Conservation (phyloP, 495 filamentous ascomycete species). For the Penicillium antarcticum region DNA sequence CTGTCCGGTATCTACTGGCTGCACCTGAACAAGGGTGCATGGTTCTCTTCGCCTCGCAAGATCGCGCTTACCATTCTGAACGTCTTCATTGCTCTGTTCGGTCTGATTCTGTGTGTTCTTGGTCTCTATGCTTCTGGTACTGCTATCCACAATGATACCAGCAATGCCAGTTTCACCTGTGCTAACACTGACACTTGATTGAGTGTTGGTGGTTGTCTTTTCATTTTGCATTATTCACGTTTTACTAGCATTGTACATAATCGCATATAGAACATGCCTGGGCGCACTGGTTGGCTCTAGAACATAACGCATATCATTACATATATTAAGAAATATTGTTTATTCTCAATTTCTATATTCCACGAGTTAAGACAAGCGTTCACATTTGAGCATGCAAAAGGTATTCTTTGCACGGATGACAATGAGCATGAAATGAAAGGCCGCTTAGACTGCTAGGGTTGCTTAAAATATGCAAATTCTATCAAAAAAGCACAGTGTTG, state of each 20-base stretch:
- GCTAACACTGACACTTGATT: slow-evolving; percentile 24
- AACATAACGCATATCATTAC: slow-evolving; percentile 5
- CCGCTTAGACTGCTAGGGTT: no score
- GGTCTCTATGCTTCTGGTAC: slow-evolving; percentile 40
- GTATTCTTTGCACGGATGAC: no score
- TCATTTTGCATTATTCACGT: not conserved
- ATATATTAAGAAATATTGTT: slow-evolving; percentile 1
- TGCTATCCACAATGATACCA: slow-evolving; percentile 36
- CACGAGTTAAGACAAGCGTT: no score
- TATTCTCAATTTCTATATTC: no score
- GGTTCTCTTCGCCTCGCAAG: slow-evolving; percentile 31
- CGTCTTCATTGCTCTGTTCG: slow-evolving; percentile 22
- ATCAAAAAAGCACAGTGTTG: no score
- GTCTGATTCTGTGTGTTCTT: slow-evolving; percentile 28
- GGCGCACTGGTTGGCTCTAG: slow-evolving; percentile 6
- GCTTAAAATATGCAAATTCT: no score
- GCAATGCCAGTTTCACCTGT: slow-evolving; percentile 32
- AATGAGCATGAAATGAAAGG: no score
- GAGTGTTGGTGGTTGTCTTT: not conserved
- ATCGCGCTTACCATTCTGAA: slow-evolving; percentile 30
- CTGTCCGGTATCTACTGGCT: slow-evolving; percentile 44
- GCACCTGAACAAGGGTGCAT: slow-evolving; percentile 33
- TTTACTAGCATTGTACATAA: slow-evolving; percentile 1
- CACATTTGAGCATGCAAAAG: no score
- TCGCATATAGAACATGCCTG: slow-evolving; percentile 4